phyloP scores from a whole-genome alignment of 108 stramenopile species.

The Cylindrotheca fusiformis region DNA sequence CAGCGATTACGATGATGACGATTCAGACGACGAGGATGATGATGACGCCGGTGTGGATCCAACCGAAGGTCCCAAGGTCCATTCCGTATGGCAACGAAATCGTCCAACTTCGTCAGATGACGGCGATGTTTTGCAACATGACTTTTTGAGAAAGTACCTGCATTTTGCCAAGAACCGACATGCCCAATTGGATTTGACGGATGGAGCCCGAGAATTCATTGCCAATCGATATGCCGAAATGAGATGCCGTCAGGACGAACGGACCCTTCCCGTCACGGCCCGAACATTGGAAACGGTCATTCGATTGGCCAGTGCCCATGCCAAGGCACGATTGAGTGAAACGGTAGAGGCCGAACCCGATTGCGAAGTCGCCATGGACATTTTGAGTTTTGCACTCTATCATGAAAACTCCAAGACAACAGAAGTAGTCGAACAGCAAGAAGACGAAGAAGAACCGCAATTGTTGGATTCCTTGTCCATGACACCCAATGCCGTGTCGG shows the following conservation, averaged over 20 bases:
- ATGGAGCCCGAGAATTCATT: constrained; percentile 93
- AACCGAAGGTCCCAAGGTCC: constrained; percentile 36
- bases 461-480: neutral
- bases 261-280: constrained; percentile 92
- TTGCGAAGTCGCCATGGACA: constrained; percentile 79
- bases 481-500: neutral
- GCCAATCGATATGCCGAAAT: constrained; percentile 95
- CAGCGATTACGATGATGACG: constrained; percentile 80
- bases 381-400: constrained; percentile 86
- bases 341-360: constrained; percentile 76
- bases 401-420: constrained; percentile 62
- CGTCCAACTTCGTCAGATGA: constrained; percentile 24
- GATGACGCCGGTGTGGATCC: constrained; percentile 45
- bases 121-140: constrained; percentile 86
- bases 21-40: constrained; percentile 50
- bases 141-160: constrained; percentile 97
- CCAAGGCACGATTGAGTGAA: constrained; percentile 82
- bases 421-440: constrained; percentile 6
- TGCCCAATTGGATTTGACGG: constrained; percentile 81
- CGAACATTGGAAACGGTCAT: constrained; percentile 98
- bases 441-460: neutral
- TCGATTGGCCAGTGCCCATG: constrained; percentile 95
- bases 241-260: constrained; percentile 87
- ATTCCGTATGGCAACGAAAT: constrained; percentile 73
- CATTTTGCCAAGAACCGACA: constrained; percentile 95